Evolutionary conservation across 2,329 filamentous ascomycete genomes (phyloP).

Genomic region (Aspergillaceae sp.): DNA sequence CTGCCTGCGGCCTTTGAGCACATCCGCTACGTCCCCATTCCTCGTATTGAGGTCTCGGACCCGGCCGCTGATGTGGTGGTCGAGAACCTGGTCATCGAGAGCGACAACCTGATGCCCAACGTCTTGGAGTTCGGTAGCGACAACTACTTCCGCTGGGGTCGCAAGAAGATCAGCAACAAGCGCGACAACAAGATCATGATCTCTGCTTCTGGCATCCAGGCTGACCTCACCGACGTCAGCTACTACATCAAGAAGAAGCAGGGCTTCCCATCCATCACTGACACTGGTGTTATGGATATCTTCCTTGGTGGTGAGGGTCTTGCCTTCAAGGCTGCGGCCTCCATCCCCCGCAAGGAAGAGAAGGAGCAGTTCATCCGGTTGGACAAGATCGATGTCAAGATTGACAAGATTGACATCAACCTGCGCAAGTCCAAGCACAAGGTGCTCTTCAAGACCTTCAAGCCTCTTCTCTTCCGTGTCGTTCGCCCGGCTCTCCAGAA

Average conservation of each 20-base stretch:
- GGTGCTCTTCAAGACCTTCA: constrained; percentile 74
- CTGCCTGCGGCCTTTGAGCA: constrained; percentile 74
- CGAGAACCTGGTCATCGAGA: constrained; percentile 91
- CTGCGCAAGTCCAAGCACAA: constrained; percentile 94
- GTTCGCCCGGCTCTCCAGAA: constrained; percentile 79
- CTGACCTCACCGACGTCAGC: constrained; percentile 80
- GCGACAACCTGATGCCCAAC: constrained; percentile 94
- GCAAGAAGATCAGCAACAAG: constrained; percentile 75
- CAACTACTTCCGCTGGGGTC: constrained; percentile 91
- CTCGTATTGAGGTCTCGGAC: constrained; percentile 88
- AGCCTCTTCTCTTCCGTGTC: constrained; percentile 75
- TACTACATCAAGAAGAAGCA: constrained; percentile 94
- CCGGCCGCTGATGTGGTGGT: constrained; percentile 75
- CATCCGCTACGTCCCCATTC: constrained; percentile 81
- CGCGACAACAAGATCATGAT: constrained; percentile 77
- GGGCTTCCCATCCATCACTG: constrained; percentile 80
- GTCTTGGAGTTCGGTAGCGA: constrained; percentile 79
- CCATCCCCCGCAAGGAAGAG: constrained; percentile 68
- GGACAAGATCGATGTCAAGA: constrained; percentile 74
- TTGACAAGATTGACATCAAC: constrained; percentile 78
- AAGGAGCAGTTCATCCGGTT: constrained; percentile 86
- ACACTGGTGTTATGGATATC: constrained; percentile 82
- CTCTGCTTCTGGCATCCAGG: constrained; percentile 80
- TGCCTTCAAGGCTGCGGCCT: constrained; percentile 83
- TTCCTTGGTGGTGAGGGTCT: constrained; percentile 80